Conservation (phyloP, 441 rosid genomes). For the Gossypium gossypioides region DNA sequence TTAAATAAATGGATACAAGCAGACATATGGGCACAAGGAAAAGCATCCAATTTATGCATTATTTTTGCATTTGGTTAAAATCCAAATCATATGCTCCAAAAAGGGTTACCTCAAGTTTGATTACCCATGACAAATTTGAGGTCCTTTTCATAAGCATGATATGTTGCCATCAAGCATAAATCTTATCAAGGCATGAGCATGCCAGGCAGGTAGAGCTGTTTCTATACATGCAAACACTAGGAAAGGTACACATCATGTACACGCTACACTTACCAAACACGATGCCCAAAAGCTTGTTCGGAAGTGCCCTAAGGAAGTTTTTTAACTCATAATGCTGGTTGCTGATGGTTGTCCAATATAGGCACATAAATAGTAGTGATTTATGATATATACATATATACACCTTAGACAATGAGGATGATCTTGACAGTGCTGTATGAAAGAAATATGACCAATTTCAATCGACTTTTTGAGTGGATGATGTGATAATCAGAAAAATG, state of each 20-base stretch:
- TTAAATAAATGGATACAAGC: neutral
- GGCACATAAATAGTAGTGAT: neutral
- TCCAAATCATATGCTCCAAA: conserved; percentile 6
- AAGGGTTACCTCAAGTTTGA: neutral
- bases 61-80: neutral
- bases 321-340: neutral
- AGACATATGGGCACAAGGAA: neutral
- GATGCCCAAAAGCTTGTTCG: neutral
- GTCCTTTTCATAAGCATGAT: neutral
- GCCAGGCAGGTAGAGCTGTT: neutral
- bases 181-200: neutral
- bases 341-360: neutral
- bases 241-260: neutral
- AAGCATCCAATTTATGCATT: neutral
- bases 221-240: neutral
- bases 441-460: neutral
- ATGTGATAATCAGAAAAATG: neutral
- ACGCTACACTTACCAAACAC: neutral
- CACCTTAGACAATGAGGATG: neutral
- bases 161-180: neutral
- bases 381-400: neutral
- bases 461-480: neutral
- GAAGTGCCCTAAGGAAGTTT: neutral
- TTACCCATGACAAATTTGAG: neutral
- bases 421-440: neutral